Conservation (phyloP, 495 filamentous ascomycete genomes). For the Choiromyces venosus region DNA sequence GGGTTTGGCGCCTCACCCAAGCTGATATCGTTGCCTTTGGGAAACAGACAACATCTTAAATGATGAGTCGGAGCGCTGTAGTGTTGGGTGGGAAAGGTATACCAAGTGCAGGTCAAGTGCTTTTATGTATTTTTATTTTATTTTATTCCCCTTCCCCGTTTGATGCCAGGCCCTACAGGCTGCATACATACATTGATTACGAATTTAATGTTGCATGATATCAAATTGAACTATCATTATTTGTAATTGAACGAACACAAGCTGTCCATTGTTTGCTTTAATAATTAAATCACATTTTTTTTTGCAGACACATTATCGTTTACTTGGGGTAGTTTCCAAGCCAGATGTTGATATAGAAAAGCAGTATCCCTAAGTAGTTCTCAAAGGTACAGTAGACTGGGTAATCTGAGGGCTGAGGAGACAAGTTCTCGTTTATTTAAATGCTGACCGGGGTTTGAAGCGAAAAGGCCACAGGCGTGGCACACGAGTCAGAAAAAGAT, state of each 20-base stretch:
- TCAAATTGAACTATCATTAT: background rate
- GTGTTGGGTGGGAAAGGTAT: background rate
- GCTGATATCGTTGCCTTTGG: slow-evolving; percentile 51
- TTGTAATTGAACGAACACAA: background rate
- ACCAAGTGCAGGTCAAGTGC: background rate
- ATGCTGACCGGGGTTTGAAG: background rate
- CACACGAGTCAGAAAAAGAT: background rate
- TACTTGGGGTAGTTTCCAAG: background rate
- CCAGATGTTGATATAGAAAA: background rate
- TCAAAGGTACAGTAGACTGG: background rate
- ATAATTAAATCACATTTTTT: background rate
- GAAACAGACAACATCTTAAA: slow-evolving; percentile 10
- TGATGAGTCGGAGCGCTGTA: background rate
- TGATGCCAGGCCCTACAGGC: background rate
- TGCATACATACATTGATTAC: too few relatives aligned
- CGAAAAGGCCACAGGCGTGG: background rate
- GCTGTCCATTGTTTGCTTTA: background rate
- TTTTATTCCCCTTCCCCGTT: background rate
- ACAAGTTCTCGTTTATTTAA: background rate
- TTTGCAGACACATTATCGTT: background rate
- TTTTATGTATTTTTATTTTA: background rate
- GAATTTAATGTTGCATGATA: background rate
- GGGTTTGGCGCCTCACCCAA: slow-evolving; percentile 49
- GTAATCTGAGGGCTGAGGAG: background rate
- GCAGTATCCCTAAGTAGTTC: background rate